Conservation (phyloP, 2,329 filamentous ascomycete species). For the Fusarium hostae region DNA sequence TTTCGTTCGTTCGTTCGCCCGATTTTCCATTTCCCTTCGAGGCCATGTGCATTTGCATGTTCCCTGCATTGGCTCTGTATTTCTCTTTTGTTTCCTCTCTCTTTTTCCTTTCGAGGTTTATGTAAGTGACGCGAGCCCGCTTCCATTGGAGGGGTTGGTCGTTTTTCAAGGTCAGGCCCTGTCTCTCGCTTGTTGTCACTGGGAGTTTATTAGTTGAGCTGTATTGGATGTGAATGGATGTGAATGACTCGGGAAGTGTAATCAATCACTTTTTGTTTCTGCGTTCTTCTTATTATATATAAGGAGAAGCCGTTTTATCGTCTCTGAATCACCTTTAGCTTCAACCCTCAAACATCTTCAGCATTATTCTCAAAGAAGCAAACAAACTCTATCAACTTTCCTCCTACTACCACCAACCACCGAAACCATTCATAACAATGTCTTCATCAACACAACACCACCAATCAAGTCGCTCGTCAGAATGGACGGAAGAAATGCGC, state of each 20-base stretch:
- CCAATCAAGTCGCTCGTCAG: conserved; percentile 30
- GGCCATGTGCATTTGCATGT: conserved; percentile 28
- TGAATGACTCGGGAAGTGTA: conserved; percentile 5
- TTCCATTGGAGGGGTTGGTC: conserved; percentile 9
- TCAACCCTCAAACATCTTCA: neutral
- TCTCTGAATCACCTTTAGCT: neutral
- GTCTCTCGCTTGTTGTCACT: neutral
- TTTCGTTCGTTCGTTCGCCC: neutral
- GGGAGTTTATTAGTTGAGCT: conserved; percentile 9
- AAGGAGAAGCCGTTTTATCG: neutral
- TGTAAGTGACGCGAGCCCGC: conserved; percentile 11
- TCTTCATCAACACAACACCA: conserved; percentile 51
- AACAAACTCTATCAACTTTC: neutral
- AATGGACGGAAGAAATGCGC: conserved; percentile 63
- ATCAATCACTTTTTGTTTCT: neutral
- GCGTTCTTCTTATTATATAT: neutral
- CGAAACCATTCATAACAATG: conserved; percentile 13
- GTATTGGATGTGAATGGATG: neutral
- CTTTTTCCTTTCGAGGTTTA: conserved; percentile 1
- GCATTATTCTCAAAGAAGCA: neutral
- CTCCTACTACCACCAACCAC: neutral
- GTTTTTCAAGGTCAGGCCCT: neutral
- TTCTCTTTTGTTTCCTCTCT: neutral
- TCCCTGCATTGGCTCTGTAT: conserved; percentile 19
- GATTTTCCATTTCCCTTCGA: conserved; percentile 22